Conservation (phyloP, 2,329 filamentous ascomycete genomes). For the Endothia cerciana region DNA sequence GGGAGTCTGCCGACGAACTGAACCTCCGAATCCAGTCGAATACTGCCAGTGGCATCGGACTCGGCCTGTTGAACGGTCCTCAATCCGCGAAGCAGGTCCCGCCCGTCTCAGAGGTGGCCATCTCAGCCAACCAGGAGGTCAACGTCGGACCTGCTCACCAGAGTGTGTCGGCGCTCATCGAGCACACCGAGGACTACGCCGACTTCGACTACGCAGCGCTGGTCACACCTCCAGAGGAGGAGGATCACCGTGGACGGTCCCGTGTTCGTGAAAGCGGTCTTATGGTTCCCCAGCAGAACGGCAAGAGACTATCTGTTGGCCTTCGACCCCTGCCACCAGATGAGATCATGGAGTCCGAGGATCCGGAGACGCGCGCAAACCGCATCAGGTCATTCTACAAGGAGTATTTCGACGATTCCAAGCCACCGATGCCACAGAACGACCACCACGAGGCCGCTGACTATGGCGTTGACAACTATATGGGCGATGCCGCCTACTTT, state of each 20-base stretch:
- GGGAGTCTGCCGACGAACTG: constrained; percentile 23
- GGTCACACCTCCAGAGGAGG: constrained; percentile 24
- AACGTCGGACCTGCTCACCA: constrained; percentile 27
- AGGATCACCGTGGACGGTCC: constrained; percentile 41
- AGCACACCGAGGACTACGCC: constrained; percentile 41
- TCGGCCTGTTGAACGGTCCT: constrained; percentile 26
- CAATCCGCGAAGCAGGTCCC: constrained; percentile 11
- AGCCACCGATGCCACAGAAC: constrained; percentile 39
- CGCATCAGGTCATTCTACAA: constrained; percentile 99
- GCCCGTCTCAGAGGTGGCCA: constrained; percentile 17
- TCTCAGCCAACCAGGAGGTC: constrained; percentile 19
- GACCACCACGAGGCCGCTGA: constrained; percentile 46
- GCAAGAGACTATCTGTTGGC: constrained; percentile 67
- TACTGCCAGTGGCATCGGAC: constrained; percentile 22
- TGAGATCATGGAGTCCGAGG: constrained; percentile 77
- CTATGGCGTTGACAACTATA: constrained; percentile 63
- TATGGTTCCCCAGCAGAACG: constrained; percentile 58
- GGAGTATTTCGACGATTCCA: constrained; percentile 94
- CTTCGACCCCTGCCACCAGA: constrained; percentile 87
- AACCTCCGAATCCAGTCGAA: constrained; percentile 11
- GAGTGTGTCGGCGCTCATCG: constrained; percentile 36
- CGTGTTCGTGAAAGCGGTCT: constrained; percentile 45
- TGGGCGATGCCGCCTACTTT: constrained; percentile 69
- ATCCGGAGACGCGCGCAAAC: constrained; percentile 92
- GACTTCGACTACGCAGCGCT: constrained; percentile 36